phyloP scores from a whole-genome alignment of 148 eudicot species.

The Fagopyrum tataricum region DNA sequence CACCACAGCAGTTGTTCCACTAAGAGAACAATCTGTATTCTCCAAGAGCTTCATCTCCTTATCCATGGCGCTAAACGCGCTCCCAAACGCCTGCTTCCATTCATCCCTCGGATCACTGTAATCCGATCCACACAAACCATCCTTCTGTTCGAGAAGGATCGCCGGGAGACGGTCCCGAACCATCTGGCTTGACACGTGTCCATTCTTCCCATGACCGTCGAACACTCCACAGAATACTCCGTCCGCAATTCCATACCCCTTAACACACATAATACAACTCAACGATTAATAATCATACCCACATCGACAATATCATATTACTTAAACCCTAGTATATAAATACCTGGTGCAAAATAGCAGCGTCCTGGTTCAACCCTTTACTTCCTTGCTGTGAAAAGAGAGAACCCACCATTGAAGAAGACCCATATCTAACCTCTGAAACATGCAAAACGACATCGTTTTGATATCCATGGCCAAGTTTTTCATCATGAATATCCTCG shows the following conservation, averaged over 20 bases:
- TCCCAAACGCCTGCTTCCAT: slow-evolving; percentile 48
- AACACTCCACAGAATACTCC: slow-evolving; percentile 65
- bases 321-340: too few relatives aligned
- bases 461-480: neutral
- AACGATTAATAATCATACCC: too few relatives aligned
- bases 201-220: slow-evolving; percentile 79
- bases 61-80: slow-evolving; percentile 67
- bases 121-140: slow-evolving; percentile 10
- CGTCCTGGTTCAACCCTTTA: slow-evolving; percentile 77
- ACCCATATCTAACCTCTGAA: neutral
- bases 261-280: too few relatives aligned
- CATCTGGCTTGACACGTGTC: slow-evolving; percentile 60
- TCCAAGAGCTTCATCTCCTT: slow-evolving; percentile 56
- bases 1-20: slow-evolving; percentile 77
- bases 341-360: slow-evolving; percentile 68
- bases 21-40: slow-evolving; percentile 51
- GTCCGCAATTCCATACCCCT: slow-evolving; percentile 65
- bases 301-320: neutral
- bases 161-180: slow-evolving; percentile 59
- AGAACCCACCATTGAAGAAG: neutral
- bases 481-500: neutral
- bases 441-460: neutral
- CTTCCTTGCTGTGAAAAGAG: slow-evolving; percentile 26
- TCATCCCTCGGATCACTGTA: neutral
- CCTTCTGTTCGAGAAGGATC: slow-evolving; percentile 41